Evolutionary conservation across 2,329 filamentous ascomycete genomes (phyloP), one percentile per base, ranked within the genome.

Genomic region (Penicillium sp.): DNA sequence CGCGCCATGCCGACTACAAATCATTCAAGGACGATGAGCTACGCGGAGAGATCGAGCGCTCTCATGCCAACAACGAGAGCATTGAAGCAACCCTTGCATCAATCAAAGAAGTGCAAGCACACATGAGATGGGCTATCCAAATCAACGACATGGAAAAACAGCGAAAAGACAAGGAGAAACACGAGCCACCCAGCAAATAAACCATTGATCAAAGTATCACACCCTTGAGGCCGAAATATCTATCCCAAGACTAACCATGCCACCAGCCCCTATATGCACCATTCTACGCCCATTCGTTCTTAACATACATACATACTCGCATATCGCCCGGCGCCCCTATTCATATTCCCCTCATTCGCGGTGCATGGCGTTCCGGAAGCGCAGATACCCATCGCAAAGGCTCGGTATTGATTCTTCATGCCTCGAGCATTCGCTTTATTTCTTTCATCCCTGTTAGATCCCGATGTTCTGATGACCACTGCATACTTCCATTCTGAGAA

Each of bases 121-220:
- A 74, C 56, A 79, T 79, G 77, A 76, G 69, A 59, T 79, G 77
- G 75, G 71, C 71, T n/a, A 73, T 79, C 46, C 74, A 72, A 33
- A 63, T 79, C 48, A 72, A 74, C 23, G 36, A 42, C 13, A 42
- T 42, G 13, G 41, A 42, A 38, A 46, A 31, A 26, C 43, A 46
- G 18, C 23, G 44, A 18, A 33, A 46, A 12, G 16, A 43, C 29
- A 31, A 23, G 10, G 21, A 36, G 21, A 10, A 15, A 50, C 60
- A 63, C 31, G 59, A 59, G 12, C 60, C 72, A 46, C 60, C 73
- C 49, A 64, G 56, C 65, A 47, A 21, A 44, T 23, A 31, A 21
- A 38, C 26, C 31, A 42, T n/a, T 16, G 34, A 26, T 36, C 39
- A 33, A n/a, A 39, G 42, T 49, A 50, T 47, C 42, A 16, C 15